Percentiles rank a stretch among this genome's conserved stretches.
These are phyloP conservation scores for Sclerotinia nivalis DNA, from an alignment of 2,329 filamentous ascomycete genomes.

Conservation along the genomic window DNA sequence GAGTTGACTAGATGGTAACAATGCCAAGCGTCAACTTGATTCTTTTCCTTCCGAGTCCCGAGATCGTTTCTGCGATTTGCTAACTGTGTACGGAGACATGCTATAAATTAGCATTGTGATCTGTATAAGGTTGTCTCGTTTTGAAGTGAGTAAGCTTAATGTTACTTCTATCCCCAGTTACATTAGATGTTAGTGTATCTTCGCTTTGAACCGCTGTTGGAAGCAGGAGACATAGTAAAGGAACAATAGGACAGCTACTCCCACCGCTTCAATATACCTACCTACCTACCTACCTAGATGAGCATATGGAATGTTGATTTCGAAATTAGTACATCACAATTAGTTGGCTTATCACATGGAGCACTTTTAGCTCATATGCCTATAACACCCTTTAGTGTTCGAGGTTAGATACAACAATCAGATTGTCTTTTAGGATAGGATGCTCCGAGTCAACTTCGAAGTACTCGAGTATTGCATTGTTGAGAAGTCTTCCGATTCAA, in stretches of 20 bases:
- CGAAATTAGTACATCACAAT: neutral
- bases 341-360: neutral
- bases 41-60: neutral
- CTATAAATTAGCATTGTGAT: neutral
- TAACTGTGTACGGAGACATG: neutral
- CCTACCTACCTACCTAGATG: neutral
- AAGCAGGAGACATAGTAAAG: too few relatives aligned
- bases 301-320: constrained; percentile 4
- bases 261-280: too few relatives aligned
- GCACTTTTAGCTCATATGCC: neutral
- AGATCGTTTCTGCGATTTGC: neutral
- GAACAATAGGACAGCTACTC: too few relatives aligned
- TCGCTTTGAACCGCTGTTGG: too few relatives aligned
- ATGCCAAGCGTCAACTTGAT: constrained; percentile 7
- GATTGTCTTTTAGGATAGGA: too few relatives aligned
- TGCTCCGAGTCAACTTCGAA: neutral
- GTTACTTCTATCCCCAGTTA: too few relatives aligned
- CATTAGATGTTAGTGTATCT: too few relatives aligned
- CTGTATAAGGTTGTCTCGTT: neutral
- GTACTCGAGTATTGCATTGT: neutral
- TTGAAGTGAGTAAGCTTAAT: neutral
- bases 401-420: neutral
- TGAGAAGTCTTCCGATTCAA: neutral
- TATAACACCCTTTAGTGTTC: neutral
- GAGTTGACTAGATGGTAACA: neutral